Conservation (phyloP, 768 basidiomycete species). For the Polyporus arcularius region DNA sequence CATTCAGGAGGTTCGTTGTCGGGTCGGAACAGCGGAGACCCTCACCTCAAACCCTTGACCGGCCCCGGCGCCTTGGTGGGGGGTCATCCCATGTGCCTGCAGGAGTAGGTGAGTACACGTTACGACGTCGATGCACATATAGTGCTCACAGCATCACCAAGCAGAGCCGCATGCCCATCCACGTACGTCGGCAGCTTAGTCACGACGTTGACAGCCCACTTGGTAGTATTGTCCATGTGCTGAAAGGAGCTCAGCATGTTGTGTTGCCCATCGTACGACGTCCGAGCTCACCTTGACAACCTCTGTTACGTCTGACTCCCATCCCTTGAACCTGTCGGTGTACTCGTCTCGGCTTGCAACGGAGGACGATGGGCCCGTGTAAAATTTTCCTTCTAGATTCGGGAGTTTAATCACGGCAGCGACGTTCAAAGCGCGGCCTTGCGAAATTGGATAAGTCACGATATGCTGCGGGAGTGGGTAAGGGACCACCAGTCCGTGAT, state of each 20-base stretch:
- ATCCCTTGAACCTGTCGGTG: not conserved
- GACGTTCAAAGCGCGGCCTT: not conserved
- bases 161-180: slow-evolving; percentile 41
- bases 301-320: slow-evolving; percentile 10
- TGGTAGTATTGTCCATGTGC: slow-evolving; percentile 30
- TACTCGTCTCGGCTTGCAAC: slow-evolving; percentile 2
- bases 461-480: not conserved
- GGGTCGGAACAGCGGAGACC: not conserved
- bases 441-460: slow-evolving; percentile 1
- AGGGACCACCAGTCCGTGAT: not conserved
- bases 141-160: slow-evolving; percentile 49
- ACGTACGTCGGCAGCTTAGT: slow-evolving; percentile 41
- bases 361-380: slow-evolving; percentile 7
- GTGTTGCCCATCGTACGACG: not conserved
- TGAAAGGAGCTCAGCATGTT: slow-evolving; percentile 18
- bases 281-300: slow-evolving; percentile 16
- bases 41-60: slow-evolving; percentile 21
- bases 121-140: not conserved
- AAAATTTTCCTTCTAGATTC: not conserved
- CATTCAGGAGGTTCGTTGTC: no score
- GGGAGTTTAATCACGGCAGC: not conserved
- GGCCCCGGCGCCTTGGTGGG: slow-evolving; percentile 16
- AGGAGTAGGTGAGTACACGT: not conserved
- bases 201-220: slow-evolving; percentile 48
- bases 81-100: slow-evolving; percentile 19